Evolutionary conservation across 2,329 filamentous ascomycete genomes (phyloP).

Genomic region (Diaporthe eres): DNA sequence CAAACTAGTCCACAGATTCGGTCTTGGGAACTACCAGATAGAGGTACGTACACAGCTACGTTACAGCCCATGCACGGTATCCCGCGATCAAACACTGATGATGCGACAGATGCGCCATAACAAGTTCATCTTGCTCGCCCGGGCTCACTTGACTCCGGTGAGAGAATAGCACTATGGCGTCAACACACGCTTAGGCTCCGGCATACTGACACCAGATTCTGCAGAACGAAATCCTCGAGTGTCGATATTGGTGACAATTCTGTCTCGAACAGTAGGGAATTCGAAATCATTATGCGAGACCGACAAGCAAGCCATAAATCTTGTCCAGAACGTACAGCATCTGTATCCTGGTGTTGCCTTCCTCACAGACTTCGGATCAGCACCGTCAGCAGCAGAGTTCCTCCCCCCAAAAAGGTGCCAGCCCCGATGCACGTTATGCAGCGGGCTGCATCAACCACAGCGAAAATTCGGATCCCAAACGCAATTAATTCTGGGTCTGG

Average conservation of each 20-base stretch:
- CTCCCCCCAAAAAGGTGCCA: background rate
- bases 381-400: background rate
- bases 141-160: conserved; percentile 27
- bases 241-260: conserved; percentile 24
- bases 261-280: too few species aligned
- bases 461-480: background rate
- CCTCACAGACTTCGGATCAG: background rate
- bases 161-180: background rate
- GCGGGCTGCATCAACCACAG: background rate
- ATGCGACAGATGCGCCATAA: conserved; percentile 33
- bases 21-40: conserved; percentile 32
- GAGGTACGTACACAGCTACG: conserved; percentile 11
- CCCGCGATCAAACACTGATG: background rate
- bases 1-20: conserved; percentile 20
- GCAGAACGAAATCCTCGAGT: conserved; percentile 30
- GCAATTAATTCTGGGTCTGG: background rate
- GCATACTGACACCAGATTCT: conserved; percentile 6
- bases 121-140: conserved; percentile 29
- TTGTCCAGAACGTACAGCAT: background rate
- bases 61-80: background rate
- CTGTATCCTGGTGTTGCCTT: background rate
- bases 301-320: background rate
- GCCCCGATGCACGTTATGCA: too few species aligned
- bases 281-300: background rate
- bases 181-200: background rate